A percentile compares a stretch with the other conserved stretches of the same genome.
These are phyloP conservation scores for Nakaseomyces bracarensis DNA, from an alignment of 1,139 yeast species.

Conservation along the genomic window DNA sequence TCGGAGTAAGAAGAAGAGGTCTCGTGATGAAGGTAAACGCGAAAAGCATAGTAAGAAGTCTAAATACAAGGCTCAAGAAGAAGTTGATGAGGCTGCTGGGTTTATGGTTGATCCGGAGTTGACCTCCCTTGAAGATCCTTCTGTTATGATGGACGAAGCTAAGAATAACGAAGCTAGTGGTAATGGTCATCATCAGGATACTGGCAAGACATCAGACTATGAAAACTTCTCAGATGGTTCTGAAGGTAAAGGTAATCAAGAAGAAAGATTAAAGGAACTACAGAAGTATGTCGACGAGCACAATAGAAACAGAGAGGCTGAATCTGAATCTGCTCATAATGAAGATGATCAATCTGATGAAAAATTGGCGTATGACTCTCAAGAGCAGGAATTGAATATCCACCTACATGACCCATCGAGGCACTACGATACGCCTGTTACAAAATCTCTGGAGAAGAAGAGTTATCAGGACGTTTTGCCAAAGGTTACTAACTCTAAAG, in stretches of 20 bases:
- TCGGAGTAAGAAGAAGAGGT: not conserved
- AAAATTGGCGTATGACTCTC: slow-evolving; percentile 1
- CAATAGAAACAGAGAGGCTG: not conserved
- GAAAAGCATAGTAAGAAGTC: slow-evolving; percentile 1
- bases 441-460: slow-evolving; percentile 3
- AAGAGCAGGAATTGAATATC: slow-evolving; percentile 2
- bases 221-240: slow-evolving; percentile 1
- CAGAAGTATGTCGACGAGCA: slow-evolving; percentile 4
- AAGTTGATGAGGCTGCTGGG: not conserved
- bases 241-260: not conserved
- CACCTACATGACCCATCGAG: slow-evolving; percentile 3
- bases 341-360: not conserved
- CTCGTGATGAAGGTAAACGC: not conserved
- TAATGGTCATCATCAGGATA: not conserved
- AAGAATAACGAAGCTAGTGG: not conserved
- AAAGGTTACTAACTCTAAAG: slow-evolving; percentile 5
- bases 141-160: slow-evolving; percentile 3
- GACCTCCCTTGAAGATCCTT: not conserved
- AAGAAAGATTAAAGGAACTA: slow-evolving; percentile 3
- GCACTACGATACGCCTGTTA: slow-evolving; percentile 1
- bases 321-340: no score
- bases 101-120: slow-evolving; percentile 6
- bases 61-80: not conserved
- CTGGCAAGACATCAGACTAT: not conserved
- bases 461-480: slow-evolving; percentile 8